Percentiles rank a stretch among this genome's conserved stretches.
phyloP scores from a whole-genome alignment of 257 asterid genomes.

The Parsonsia alboflavescens region DNA sequence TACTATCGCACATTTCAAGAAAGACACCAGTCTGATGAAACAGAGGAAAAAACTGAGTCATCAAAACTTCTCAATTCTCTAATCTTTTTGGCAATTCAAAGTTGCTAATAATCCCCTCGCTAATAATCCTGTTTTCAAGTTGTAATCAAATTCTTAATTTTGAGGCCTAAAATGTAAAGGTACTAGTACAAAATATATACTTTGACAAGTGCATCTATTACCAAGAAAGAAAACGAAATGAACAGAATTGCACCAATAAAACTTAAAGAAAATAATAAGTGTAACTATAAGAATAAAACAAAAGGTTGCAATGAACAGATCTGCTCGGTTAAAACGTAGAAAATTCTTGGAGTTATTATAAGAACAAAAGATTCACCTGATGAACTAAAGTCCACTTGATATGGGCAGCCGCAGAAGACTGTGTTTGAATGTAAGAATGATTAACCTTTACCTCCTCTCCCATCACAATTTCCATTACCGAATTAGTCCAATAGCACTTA shows the following conservation, averaged over 20 bases:
- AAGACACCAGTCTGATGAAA: too few species aligned
- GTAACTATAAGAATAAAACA: not conserved
- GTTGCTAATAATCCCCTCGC: not conserved
- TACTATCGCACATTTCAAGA: not conserved
- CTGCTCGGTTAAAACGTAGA: not conserved
- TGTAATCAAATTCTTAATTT: too few species aligned
- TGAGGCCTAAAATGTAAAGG: not conserved
- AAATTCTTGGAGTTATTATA: too few species aligned
- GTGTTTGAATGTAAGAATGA: slow-evolving; percentile 78
- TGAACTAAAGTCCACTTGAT: slow-evolving; percentile 87
- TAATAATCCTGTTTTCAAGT: not conserved
- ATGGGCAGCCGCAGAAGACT: slow-evolving; percentile 76
- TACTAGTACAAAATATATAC: not conserved
- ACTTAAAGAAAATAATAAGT: too few species aligned
- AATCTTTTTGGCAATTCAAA: not conserved
- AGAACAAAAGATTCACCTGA: slow-evolving; percentile 46
- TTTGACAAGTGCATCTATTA: not conserved
- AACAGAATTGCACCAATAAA: not conserved
- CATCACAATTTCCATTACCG: slow-evolving; percentile 64
- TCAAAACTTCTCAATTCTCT: not conserved
- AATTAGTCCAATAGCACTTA: slow-evolving; percentile 73
- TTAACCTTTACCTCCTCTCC: slow-evolving; percentile 71
- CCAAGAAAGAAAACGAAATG: not conserved
- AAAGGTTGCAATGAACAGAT: not conserved
- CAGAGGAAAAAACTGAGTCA: not conserved